Evolutionary conservation across 164 flowering plant genomes (phyloP).

Genomic region (Platanus orientalis): DNA sequence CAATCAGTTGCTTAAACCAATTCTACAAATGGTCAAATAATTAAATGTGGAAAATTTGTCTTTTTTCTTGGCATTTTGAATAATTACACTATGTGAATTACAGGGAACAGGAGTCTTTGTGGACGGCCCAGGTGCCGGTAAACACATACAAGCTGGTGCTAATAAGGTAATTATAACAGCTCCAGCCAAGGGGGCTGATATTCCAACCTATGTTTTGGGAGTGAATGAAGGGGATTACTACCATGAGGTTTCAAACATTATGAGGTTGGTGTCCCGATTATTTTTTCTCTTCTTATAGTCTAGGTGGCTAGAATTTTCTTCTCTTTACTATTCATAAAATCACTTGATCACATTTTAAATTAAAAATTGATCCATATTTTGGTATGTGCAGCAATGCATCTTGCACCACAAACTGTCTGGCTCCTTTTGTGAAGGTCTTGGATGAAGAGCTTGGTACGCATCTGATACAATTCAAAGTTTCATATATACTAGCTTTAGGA

Average conservation of each 20-base stretch:
- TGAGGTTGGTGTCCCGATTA: conserved; percentile 46
- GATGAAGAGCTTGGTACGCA: conserved; percentile 86
- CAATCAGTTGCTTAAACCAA: too few relatives aligned
- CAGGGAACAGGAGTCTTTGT: conserved; percentile 99
- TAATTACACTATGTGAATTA: too few relatives aligned
- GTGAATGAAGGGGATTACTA: conserved; percentile 81
- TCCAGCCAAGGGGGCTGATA: conserved; percentile 97
- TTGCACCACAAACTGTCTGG: conserved; percentile 97
- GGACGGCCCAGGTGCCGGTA: conserved; percentile 99
- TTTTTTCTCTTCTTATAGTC: too few relatives aligned
- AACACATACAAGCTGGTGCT: conserved; percentile 97
- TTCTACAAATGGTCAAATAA: too few relatives aligned
- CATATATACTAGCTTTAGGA: too few relatives aligned
- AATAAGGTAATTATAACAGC: conserved; percentile 98
- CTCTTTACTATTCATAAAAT: too few relatives aligned
- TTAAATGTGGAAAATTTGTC: too few relatives aligned
- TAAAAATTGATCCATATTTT: background rate
- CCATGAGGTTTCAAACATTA: conserved; percentile 74
- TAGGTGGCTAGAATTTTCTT: too few relatives aligned
- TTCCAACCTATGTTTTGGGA: conserved; percentile 94
- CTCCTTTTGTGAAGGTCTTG: conserved; percentile 90
- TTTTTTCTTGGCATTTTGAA: too few relatives aligned
- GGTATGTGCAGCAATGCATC: conserved; percentile 80
- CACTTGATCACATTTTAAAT: too few relatives aligned
- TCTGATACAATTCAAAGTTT: background rate